Base-by-base conservation (phyloP, 1,139 yeast species). In the Yarrowia galli region DNA sequence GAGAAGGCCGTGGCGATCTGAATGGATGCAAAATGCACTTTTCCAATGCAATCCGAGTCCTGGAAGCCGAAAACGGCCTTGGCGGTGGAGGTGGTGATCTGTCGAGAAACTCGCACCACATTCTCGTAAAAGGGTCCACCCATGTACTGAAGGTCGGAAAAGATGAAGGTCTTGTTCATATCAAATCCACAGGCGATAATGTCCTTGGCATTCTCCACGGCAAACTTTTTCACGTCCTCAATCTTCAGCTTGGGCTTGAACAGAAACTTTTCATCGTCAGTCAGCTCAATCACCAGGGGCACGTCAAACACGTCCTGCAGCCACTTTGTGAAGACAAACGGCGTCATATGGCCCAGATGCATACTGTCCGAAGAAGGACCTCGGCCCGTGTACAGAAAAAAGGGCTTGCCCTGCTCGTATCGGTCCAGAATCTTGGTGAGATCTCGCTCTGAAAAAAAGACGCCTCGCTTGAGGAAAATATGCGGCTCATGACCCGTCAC, bases 331-430 rank as follows among this genome's bases (percentile, higher is more conserved):
- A 96, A 96, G 49, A 90, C 79, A 76, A 96, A 96, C 15, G 99
- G 99, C 70, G 93, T 85, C 93, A 95, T 89, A 79, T 96, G 99
- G 63, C 99, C 99, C 81, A 96, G 83, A 78, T 96, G 99, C 92
- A 96, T 89, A 28, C 96, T 89, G 73, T 89, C 97, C 56, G 95
- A 87, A 3, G 97, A 91, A 60, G 99, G 99, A 1, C 99, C 99
- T 79, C 99, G 87, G 64, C 99, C 99, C 32, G 99, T 96, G 79
- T 96, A 96, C 73, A 96, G 82, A 82, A 93, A 96, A 79, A 96
- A 96, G 49, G 95, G 97, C 80, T 95, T 91, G 25, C 97, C 97
- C 76, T 90, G 91, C 80, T 96, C 99, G 77, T 93, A 92, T 73
- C 93, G 81, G 76, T 91, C 96, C 76, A 95, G 84, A 75, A 95